A percentile compares a stretch with the other conserved stretches of the same genome.
These are phyloP conservation scores for Monilinia laxa DNA, from an alignment of 2,329 filamentous ascomycete genomes.

Conservation along the genomic window DNA sequence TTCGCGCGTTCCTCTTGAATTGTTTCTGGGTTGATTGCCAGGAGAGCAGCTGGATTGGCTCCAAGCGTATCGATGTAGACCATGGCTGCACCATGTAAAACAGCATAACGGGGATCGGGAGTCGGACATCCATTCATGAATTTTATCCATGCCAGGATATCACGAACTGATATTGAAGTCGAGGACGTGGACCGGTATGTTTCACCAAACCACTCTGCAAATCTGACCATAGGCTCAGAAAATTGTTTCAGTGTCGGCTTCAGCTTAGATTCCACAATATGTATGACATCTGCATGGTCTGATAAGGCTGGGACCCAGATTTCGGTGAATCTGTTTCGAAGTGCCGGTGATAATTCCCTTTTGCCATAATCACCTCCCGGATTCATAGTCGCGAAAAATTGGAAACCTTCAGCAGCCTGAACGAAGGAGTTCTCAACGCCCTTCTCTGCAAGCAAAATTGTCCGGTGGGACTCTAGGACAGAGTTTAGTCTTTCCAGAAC, in stretches of 20 bases:
- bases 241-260: constrained; percentile 53
- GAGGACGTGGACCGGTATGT: constrained; percentile 74
- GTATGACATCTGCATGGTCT: constrained; percentile 78
- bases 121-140: constrained; percentile 70
- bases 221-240: constrained; percentile 72
- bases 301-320: constrained; percentile 95
- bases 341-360: constrained; percentile 89
- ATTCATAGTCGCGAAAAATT: constrained; percentile 99
- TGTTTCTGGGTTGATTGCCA: constrained; percentile 68
- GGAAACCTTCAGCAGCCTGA: constrained; percentile 74
- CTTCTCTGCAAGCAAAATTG: constrained; percentile 89
- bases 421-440: constrained; percentile 81
- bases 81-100: constrained; percentile 87
- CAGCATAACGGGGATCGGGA: constrained; percentile 47
- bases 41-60: constrained; percentile 86
- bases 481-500: constrained; percentile 96
- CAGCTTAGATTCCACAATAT: constrained; percentile 82
- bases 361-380: constrained; percentile 98
- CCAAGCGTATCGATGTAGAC: constrained; percentile 95
- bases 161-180: constrained; percentile 83
- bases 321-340: constrained; percentile 96
- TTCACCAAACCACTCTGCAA: constrained; percentile 89
- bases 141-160: constrained; percentile 88
- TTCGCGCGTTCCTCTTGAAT: constrained; percentile 68
- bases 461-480: constrained; percentile 84